Base-by-base conservation (phyloP, 73 alveolate genomes). In the Paramecium bursaria region DNA sequence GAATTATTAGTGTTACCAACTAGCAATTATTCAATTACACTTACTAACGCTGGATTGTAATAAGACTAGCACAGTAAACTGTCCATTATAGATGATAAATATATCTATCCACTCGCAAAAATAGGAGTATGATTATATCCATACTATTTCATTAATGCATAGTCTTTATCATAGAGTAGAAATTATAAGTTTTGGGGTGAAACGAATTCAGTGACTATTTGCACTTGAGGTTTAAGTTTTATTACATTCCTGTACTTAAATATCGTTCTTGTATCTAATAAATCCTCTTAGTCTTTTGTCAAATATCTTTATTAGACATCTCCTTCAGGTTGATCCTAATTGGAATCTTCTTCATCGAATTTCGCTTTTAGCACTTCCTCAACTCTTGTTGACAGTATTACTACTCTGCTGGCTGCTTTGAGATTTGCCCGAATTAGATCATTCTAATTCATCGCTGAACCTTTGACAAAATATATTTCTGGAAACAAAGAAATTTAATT, bases 31-130 rank as follows among this genome's bases (percentile, higher is more conserved):
- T 92, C 93, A 50, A 96, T 80, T 26, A 96, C 98, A 3, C 95
- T 91, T 46, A 95, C 90, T 39, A 96, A 80, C 15, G 98, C 96
- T 19, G 98, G 97, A 76, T 96, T 96, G 79, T 96, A 96, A 86
- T 88, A 94, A 9, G 98, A 95, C 76, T 96, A 90, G 47, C 98
- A 93, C 29, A 95, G 90, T 13, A 96, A 90, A 30, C 95, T 88
- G 75, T 96, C 99, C 98, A 96, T 94, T 42, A 96, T 77, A 54
- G 96, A 91, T 3, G 98, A 92, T 27, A 94, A 87, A 86, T 96
- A 96, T 6, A 96, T 97, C 60, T 96, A 97, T n/a, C 99, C 99
- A 11, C 97, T 85, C 0, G 99, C 99, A 74, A 96, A 96, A 4
- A 95, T 90, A n/a, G 98, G 98, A 0, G 99, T 96, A 29, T 95